Evolutionary conservation across 768 basidiomycete species (phyloP).

Genomic region (Inosperma sp.): DNA sequence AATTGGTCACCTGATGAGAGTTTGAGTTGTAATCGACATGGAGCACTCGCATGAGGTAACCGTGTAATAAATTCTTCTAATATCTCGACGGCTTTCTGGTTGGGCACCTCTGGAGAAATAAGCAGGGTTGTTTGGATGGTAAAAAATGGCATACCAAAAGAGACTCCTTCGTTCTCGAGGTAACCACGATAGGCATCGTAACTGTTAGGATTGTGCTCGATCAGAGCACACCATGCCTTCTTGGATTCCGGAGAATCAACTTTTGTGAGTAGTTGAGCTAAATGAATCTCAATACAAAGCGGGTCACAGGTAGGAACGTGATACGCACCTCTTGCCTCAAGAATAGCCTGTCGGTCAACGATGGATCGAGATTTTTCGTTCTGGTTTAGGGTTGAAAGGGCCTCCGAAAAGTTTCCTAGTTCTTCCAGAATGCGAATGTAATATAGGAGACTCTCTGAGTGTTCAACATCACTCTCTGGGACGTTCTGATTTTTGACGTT

Average conservation of each 20-base stretch:
- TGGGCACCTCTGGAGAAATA: conserved; percentile 43
- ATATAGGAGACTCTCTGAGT: conserved; percentile 78
- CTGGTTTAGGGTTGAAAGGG: conserved; percentile 57
- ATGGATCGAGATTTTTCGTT: conserved; percentile 61
- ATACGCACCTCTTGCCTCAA: conserved; percentile 59
- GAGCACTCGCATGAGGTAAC: conserved; percentile 64
- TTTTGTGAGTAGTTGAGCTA: conserved; percentile 77
- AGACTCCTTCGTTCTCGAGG: conserved; percentile 59
- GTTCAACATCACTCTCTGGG: conserved; percentile 74
- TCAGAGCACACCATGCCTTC: conserved; percentile 71
- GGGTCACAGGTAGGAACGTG: neutral
- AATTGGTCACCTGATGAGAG: conserved; percentile 69
- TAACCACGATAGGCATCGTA: conserved; percentile 77
- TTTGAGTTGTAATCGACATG: conserved; percentile 67
- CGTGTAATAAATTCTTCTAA: conserved; percentile 58
- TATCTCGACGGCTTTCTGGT: conserved; percentile 47
- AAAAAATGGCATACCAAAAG: conserved; percentile 47
- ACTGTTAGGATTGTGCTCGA: conserved; percentile 83
- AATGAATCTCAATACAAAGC: conserved; percentile 13
- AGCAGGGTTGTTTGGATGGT: neutral
- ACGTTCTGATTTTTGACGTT: conserved; percentile 49
- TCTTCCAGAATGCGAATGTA: conserved; percentile 73
- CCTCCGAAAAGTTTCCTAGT: conserved; percentile 55
- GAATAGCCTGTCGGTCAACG: conserved; percentile 64
- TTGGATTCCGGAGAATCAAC: conserved; percentile 66